Base-by-base conservation (phyloP, 2,329 filamentous ascomycete genomes). In the Cytospora mali region DNA sequence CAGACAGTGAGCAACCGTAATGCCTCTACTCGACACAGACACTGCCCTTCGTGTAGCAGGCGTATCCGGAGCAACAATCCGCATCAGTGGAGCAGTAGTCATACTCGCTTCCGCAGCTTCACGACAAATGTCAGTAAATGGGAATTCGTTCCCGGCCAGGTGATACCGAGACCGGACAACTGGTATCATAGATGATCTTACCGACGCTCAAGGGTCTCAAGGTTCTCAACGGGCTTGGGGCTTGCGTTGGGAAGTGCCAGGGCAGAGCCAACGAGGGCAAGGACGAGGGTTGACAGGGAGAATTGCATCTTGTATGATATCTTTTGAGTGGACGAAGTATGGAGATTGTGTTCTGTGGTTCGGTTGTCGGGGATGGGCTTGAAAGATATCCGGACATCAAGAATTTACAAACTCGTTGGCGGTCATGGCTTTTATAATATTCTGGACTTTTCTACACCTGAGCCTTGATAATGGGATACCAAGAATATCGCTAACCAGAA, bases 141-240 rank as follows among this genome's bases (percentile, higher is more conserved):
- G 9, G 16, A 2, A 33, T 4, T 33, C 31, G 14, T 10, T 33
- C n/a, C n/a, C n/a, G 31, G 14, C 14, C 3, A 10, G 31, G 31
- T 1, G 25, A 31, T 1, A 10, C 27, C 9, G 1, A 14, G 21
- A 0, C 1, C 1, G 4, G n/a, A 5, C 2, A 11, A 18, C 6
- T 5, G 4, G 2, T 2, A 14, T 18, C 16, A 10, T 0, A 1
- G 4, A 42, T 21, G 11, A 14, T 29, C 54, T 46, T 11, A 55
- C 54, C 10, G 54, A 23, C 4, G 35, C n/a, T n/a, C n/a, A n/a
- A n/a, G n/a, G n/a, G n/a, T n/a, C 54, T 46, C 54, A 9, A 33
- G 54, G 33, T n/a, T 25, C 16, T 46, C 35, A 0, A 46, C 35
- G 16, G 25, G 6, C 3, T 39, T 39, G 9, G 28, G 16, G 16